phyloP scores from a whole-genome alignment of 169 alveolate species.

The Cryptosporidium andersoni region DNA sequence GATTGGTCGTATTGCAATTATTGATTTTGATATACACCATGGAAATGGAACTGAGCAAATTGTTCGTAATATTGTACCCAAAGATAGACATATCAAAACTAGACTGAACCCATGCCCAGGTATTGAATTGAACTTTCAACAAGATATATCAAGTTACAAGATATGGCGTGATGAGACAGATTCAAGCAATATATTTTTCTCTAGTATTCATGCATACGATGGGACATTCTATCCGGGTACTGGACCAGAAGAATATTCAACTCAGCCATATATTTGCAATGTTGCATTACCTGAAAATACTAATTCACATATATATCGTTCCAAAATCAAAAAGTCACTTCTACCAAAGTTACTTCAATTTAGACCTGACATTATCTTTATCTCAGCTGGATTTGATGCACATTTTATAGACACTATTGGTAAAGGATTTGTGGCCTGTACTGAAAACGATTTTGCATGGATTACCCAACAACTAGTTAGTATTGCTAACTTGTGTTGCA shows the following conservation, averaged over 20 bases:
- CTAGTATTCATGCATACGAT: constrained; percentile 92
- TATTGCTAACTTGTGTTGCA: constrained; percentile 90
- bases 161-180: constrained; percentile 86
- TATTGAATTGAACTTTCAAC: constrained; percentile 27
- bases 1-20: constrained; percentile 93
- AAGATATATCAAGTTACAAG: constrained; percentile 71
- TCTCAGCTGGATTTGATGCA: constrained; percentile 99
- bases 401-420: constrained; percentile 92
- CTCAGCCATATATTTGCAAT: constrained; percentile 84
- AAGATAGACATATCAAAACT: constrained; percentile 12
- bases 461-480: constrained; percentile 91
- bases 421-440: constrained; percentile 86
- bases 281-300: constrained; percentile 84
- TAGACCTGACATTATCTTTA: constrained; percentile 91
- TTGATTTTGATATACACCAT: constrained; percentile 99
- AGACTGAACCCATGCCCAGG: constrained; percentile 54
- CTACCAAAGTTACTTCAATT: constrained; percentile 90
- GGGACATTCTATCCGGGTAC: constrained; percentile 95
- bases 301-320: constrained; percentile 79
- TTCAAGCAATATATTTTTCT: constrained; percentile 88
- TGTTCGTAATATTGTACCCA: constrained; percentile 72
- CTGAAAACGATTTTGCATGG: constrained; percentile 94
- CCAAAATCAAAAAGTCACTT: constrained; percentile 82
- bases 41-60: constrained; percentile 99
- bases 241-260: constrained; percentile 78